Evolutionary conservation across 2,329 filamentous ascomycete genomes (phyloP).

Genomic region (Didymellaceae sp.): DNA sequence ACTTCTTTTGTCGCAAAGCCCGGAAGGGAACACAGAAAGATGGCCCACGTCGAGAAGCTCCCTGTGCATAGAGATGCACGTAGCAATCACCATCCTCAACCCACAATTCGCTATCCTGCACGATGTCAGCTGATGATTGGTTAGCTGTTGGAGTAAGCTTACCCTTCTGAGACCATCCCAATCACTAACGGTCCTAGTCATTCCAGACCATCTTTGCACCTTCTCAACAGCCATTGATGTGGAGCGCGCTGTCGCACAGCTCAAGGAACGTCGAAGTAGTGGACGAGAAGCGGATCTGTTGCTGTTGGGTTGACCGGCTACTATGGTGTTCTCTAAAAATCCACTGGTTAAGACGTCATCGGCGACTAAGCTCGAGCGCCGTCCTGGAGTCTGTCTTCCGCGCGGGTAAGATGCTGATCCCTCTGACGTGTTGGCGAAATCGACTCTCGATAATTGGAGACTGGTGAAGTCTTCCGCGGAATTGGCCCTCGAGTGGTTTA

Average conservation of each 20-base stretch:
- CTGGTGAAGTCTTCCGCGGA: background rate
- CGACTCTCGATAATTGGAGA: background rate
- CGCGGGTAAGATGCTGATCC: constrained; percentile 5
- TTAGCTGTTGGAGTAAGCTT: constrained; percentile 24
- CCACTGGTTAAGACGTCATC: constrained; percentile 6
- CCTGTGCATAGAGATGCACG: constrained; percentile 71
- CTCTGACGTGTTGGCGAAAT: constrained; percentile 4
- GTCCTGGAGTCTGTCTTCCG: constrained; percentile 17
- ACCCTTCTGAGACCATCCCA: constrained; percentile 58
- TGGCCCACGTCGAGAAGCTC: constrained; percentile 69
- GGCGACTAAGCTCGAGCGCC: constrained; percentile 3
- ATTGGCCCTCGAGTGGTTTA: constrained; percentile 5
- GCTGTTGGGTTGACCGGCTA: background rate
- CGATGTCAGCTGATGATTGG: background rate
- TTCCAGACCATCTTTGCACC: constrained; percentile 45
- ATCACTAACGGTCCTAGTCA: constrained; percentile 38
- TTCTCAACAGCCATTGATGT: constrained; percentile 29
- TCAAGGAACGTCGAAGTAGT: constrained; percentile 25
- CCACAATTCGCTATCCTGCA: constrained; percentile 76
- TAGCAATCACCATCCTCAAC: constrained; percentile 70
- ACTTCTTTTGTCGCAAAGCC: constrained; percentile 63
- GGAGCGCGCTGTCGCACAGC: constrained; percentile 23
- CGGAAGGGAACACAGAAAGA: constrained; percentile 71
- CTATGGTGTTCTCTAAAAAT: constrained; percentile 1
- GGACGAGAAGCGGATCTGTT: background rate